Evolutionary conservation across 2,329 filamentous ascomycete species (phyloP), one percentile per base, ranked within the genome.

Genomic region (Hypoxylon sp.): DNA sequence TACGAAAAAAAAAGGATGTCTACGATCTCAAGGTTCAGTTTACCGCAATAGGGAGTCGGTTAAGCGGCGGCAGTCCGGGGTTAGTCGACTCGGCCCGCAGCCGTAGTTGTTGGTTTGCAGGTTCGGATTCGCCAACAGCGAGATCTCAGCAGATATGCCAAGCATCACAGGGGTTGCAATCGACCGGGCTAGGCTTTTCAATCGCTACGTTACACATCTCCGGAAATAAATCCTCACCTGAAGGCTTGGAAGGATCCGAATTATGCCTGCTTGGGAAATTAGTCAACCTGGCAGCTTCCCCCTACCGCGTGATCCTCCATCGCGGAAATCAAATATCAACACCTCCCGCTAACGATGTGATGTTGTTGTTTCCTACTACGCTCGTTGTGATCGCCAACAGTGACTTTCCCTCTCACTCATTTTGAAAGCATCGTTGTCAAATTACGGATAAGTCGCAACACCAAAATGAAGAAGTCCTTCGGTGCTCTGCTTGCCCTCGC

Each of bases 401-500:
- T n/a, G n/a, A n/a, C n/a, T n/a, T n/a, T 35, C 13, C 4, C 13
- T 17, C 27, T 6, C n/a, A n/a, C n/a, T n/a, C n/a, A n/a, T n/a
- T n/a, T n/a, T n/a, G n/a, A n/a, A n/a, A n/a, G n/a, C n/a, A n/a
- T n/a, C n/a, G n/a, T n/a, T n/a, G n/a, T n/a, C n/a, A n/a, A n/a
- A n/a, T n/a, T n/a, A n/a, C n/a, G n/a, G n/a, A 60, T 57, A 54
- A 20, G 31, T 41, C 37, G 29, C 36, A 44, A 21, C 38, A 23
- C 42, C 32, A 60, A 47, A 17, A 51, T 61, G 51, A 55, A 63
- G 29, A 31, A 55, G n/a, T 49, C 55, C 7, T 11, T 50, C 23
- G 52, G 59, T 21, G 50, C 51, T 23, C 27, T 60, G 11, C 42
- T 62, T 21, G 36, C 44, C 7, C 20, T 45, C 32, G 61, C 53